phyloP scores from a whole-genome alignment of 2,329 filamentous ascomycete genomes.

The Hymenoscyphus albidus region DNA sequence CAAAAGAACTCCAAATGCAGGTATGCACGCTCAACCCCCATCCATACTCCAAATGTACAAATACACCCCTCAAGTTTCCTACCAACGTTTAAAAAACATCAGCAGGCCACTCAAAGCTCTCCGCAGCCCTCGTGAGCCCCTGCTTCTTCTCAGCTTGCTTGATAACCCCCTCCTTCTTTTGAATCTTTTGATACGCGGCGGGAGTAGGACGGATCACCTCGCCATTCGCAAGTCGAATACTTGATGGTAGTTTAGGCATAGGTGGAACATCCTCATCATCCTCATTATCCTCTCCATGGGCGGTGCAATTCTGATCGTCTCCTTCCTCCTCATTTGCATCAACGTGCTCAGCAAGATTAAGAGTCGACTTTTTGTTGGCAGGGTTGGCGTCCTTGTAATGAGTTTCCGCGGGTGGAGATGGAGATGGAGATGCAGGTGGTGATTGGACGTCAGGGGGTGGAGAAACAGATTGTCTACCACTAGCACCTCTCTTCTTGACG shows the following conservation, averaged over 20 bases:
- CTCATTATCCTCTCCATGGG: not conserved
- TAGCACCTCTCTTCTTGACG: not conserved
- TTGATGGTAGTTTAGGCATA: conserved; percentile 28
- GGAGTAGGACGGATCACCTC: conserved; percentile 21
- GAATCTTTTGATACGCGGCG: not conserved
- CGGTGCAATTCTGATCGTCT: conserved; percentile 16
- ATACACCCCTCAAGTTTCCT: too few relatives aligned
- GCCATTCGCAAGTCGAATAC: conserved; percentile 24
- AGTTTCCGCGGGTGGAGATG: not conserved
- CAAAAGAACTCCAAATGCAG: too few relatives aligned
- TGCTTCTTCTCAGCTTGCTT: conserved; percentile 10
- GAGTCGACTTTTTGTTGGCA: conserved; percentile 3
- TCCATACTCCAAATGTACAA: too few relatives aligned
- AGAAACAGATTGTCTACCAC: not conserved
- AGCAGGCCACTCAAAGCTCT: conserved; percentile 42
- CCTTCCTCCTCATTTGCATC: not conserved
- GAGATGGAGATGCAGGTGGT: not conserved
- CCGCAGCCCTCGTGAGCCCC: conserved; percentile 12
- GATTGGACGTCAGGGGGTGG: not conserved
- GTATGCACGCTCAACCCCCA: too few relatives aligned
- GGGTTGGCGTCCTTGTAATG: not conserved
- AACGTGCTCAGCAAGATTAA: not conserved
- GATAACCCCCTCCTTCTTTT: not conserved
- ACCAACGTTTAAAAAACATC: conserved; percentile 37
- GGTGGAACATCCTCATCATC: conserved; percentile 12